Percentiles rank a stretch among this genome's conserved stretches.
Evolutionary conservation across 345 rosid genomes (phyloP).

Genomic region (Psidium guajava): DNA sequence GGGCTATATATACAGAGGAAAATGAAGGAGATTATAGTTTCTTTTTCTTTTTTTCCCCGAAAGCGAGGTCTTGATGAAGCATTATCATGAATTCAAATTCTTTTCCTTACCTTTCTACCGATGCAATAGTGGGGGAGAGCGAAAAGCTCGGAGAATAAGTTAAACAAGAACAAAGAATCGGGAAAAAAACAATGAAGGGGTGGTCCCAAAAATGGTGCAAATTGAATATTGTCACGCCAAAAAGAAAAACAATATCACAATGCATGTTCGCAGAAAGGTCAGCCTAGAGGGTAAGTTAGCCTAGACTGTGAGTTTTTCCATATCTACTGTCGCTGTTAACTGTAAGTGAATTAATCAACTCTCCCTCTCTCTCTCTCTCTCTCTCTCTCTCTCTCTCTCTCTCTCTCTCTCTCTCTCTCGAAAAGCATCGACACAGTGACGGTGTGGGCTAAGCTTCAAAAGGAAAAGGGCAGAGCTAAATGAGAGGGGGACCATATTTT

Average conservation of each 20-base stretch:
- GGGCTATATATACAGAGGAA: constrained; percentile 5
- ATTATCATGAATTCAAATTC: not conserved
- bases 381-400: not conserved
- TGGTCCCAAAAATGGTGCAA: constrained; percentile 28
- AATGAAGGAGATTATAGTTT: not conserved
- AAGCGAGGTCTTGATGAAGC: not conserved
- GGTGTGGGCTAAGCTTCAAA: not conserved
- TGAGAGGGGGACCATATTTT: not conserved
- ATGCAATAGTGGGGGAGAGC: not conserved
- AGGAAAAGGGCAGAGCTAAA: not conserved
- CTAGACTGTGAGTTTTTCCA: not conserved
- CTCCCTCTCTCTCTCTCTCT: not conserved
- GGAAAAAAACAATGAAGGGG: constrained; percentile 3
- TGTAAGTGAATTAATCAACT: not conserved
- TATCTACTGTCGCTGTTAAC: not conserved
- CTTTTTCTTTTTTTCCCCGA: not conserved
- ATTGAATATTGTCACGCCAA: constrained; percentile 47
- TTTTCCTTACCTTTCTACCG: not conserved
- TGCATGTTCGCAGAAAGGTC: not conserved
- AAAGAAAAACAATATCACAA: constrained; percentile 9
- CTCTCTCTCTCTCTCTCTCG: not conserved
- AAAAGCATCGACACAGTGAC: not conserved
- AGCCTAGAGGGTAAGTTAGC: not conserved
- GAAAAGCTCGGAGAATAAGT: not conserved
- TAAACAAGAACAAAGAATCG: not conserved